A percentile compares a stretch with the other conserved stretches of the same genome.
These are phyloP conservation scores for Chloropicon primus DNA, from an alignment of 139 green algal genomes.

Conservation along the genomic window DNA sequence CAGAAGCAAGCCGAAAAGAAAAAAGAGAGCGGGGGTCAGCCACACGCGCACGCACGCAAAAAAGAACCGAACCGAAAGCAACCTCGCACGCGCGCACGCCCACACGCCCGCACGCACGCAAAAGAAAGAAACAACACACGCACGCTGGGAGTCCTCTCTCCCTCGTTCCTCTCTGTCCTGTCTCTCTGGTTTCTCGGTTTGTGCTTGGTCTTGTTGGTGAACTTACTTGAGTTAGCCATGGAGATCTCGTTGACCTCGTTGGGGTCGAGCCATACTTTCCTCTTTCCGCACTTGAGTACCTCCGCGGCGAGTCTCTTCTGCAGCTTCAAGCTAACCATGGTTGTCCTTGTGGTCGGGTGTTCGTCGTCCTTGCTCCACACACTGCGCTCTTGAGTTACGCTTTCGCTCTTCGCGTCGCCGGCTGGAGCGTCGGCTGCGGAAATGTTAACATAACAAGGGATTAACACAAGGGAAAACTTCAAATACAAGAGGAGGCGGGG, in stretches of 20 bases:
- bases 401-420: too few species aligned
- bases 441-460: too few species aligned
- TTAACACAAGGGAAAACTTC: too few species aligned
- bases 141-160: too few species aligned
- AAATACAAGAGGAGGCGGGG: too few species aligned
- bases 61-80: neutral
- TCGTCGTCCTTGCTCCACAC: neutral
- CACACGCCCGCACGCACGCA: too few species aligned
- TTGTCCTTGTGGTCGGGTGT: too few species aligned
- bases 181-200: neutral
- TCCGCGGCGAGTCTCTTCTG: conserved; percentile 96
- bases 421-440: too few species aligned
- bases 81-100: too few species aligned
- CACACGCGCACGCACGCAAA: neutral
- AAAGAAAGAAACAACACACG: too few species aligned
- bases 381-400: too few species aligned
- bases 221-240: conserved; percentile 98
- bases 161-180: neutral
- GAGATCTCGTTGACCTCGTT: conserved; percentile 99
- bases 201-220: neutral
- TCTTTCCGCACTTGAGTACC: conserved; percentile 80
- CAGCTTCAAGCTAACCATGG: conserved; percentile 95
- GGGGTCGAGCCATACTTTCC: conserved; percentile 97
- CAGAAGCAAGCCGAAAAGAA: neutral
- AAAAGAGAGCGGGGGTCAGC: neutral